Conservation (phyloP, 2,329 filamentous ascomycete species). For the Aspergillus sp. region DNA sequence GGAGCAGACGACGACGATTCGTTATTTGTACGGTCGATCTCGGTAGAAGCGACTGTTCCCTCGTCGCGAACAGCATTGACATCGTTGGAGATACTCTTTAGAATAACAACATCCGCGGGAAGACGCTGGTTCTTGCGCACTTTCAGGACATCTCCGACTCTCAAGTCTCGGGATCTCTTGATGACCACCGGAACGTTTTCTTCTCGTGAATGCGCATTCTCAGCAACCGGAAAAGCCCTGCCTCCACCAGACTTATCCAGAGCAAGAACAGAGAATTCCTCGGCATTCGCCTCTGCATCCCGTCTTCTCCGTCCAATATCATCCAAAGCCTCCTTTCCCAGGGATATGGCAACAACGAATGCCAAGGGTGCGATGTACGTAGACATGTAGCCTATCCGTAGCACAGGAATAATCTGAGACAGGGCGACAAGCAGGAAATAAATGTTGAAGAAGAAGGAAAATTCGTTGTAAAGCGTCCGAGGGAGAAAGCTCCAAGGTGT, state of each 20-base stretch:
- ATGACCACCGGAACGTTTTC: slow-evolving; percentile 62
- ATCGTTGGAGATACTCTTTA: slow-evolving; percentile 74
- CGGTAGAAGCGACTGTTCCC: slow-evolving; percentile 22
- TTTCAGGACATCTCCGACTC: slow-evolving; percentile 93
- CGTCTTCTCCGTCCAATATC: slow-evolving; percentile 83
- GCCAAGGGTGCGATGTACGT: slow-evolving; percentile 91
- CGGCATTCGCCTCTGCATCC: slow-evolving; percentile 92
- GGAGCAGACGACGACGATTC: slow-evolving; percentile 16
- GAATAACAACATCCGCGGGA: slow-evolving; percentile 88
- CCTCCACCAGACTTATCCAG: slow-evolving; percentile 54
- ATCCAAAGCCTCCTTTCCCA: slow-evolving; percentile 94
- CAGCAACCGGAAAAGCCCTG: slow-evolving; percentile 4
- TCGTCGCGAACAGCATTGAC: slow-evolving; percentile 29
- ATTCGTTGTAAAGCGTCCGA: slow-evolving; percentile 94
- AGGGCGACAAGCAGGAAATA: slow-evolving; percentile 95
- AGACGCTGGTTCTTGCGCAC: slow-evolving; percentile 89
- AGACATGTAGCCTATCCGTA: slow-evolving; percentile 90
- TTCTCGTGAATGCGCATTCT: slow-evolving; percentile 13
- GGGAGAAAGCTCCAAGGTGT: slow-evolving; percentile 93
- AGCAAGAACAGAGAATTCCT: slow-evolving; percentile 75
- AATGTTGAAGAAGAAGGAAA: slow-evolving; percentile 99
- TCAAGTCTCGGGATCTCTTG: slow-evolving; percentile 83
- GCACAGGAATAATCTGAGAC: slow-evolving; percentile 84
- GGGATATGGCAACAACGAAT: slow-evolving; percentile 87
- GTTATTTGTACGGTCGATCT: slow-evolving; percentile 27